Base-by-base conservation (phyloP, 1,284 basidiomycete species). In the Marasmius fiardii region DNA sequence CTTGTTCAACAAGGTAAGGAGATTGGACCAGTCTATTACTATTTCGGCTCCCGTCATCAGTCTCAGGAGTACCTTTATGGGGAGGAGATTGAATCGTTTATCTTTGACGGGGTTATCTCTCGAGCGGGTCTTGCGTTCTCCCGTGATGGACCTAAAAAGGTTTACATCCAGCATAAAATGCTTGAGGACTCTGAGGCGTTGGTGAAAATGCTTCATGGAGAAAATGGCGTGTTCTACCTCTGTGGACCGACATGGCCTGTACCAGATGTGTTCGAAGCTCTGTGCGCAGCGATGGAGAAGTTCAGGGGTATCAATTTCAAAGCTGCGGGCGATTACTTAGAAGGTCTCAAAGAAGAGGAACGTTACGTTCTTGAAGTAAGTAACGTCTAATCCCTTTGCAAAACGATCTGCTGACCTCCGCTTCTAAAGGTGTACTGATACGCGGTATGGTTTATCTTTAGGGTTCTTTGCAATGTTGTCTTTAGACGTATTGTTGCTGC, bases 101-200 rank as follows among this genome's bases (percentile, higher is more conserved):
- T 97, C 55, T 76, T 83, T 12, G 92, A 93, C 63, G 86, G 89
- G 49, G 78, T 95, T 60, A 89, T 98, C 71, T 86, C 92, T 33
- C 88, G 88, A 65, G 88, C 93, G 26, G 95, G 97, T 23, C 82
- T 99, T 49, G 97, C 97, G 23, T 99, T 99, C 81, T 98, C 96
- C 45, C 89, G 97, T 63, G 97, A 99, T 71, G 85, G 88, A 4
- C 83, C 83, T 55, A 83, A 88, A 70, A 99, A 99, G 75, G 88
- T 97, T 48, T 99, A 99, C 74, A 99, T 99, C 68, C 96, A 99
- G 74, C 92, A 99, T 80, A 95, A 93, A 81, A 99, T 99, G 91
- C 77, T 86, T 56, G 88, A 96, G 69, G 93, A 99, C 70, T 89
- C 89, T 43, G 80, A 85, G 64, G 75, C 80, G 52, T 82, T 99